Base-by-base conservation (phyloP, 2,329 filamentous ascomycete species). In the Ilyonectria robusta region DNA sequence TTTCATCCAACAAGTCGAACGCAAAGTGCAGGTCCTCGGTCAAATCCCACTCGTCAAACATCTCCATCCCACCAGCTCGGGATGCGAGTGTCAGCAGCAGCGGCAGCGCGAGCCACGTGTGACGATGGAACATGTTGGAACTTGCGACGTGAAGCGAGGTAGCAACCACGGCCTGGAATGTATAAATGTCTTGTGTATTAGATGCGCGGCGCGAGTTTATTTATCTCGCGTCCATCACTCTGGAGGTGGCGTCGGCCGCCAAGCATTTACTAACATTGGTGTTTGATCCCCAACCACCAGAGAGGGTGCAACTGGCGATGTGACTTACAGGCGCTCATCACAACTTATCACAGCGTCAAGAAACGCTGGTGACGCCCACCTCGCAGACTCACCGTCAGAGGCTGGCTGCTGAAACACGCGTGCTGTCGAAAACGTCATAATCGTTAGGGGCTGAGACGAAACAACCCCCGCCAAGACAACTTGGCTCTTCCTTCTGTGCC, bases 1-100 rank as follows among this genome's bases (percentile, higher is more conserved):
- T 29, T n/a, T 44, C 56, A 13, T 65, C 48, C 10, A 59, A 54
- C n/a, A 65, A 40, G 17, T 65, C 62, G n/a, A 65, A 65, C 29
- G 51, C 56, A 44, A 65, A 56, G 42, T 48, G 48, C 31, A 65
- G 19, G 23, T 65, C 62, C 15, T 65, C 62, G 4, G 42, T 59
- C 50, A 65, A 23, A 59, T 65, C 62, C 62, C 62, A 65, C 47
- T 56, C 33, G n/a, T 65, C 62, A 26, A 65, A 55, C 13, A 65
- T 21, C 15, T 54, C 62, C 57, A 55, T 65, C 35, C 57, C 50
- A 31, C 13, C n/a, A 21, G 44, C 31, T 11, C 48, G 31, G n/a
- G 37, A 33, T n/a, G 13, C 56, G 1, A 33, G 23, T 15, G 47
- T 54, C 17, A 51, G 46, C 23, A 60, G n/a, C n/a, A 53, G n/a